phyloP scores from a whole-genome alignment of 108 stramenopile genomes.

The Nitzschia palea region DNA sequence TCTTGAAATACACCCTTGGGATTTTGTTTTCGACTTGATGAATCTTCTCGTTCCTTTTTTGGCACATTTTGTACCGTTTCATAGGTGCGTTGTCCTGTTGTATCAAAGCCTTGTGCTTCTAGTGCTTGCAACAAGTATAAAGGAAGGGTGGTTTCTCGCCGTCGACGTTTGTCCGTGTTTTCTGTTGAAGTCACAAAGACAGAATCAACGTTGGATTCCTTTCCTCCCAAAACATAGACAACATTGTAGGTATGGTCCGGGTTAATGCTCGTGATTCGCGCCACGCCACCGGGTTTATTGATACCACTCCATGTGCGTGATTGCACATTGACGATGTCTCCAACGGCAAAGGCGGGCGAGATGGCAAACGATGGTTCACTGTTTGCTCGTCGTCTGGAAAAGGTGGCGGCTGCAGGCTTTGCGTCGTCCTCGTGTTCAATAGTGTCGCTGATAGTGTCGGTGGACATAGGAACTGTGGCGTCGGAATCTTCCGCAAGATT shows the following conservation, averaged over 20 bases:
- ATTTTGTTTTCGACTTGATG: no score
- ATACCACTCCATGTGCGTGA: slow-evolving; percentile 87
- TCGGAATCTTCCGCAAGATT: no score
- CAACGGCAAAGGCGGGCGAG: slow-evolving; percentile 33
- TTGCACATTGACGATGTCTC: slow-evolving; percentile 71
- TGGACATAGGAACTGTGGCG: no score
- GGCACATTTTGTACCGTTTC: no score
- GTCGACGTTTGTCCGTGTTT: slow-evolving; percentile 2
- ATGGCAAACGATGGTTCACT: neutral
- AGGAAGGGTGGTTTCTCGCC: slow-evolving; percentile 25
- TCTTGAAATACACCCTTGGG: no score
- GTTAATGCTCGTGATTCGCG: slow-evolving; percentile 55
- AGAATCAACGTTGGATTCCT: slow-evolving; percentile 68
- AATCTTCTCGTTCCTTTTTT: no score
- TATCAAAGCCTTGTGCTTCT: slow-evolving; percentile 51
- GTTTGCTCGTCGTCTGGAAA: neutral
- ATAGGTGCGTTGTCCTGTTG: slow-evolving; percentile 8
- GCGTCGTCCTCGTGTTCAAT: no score
- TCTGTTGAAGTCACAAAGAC: slow-evolving; percentile 42
- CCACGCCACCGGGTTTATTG: slow-evolving; percentile 87
- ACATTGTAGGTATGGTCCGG: slow-evolving; percentile 62
- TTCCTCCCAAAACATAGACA: slow-evolving; percentile 75
- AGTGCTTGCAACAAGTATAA: slow-evolving; percentile 29
- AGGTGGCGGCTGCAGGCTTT: neutral
- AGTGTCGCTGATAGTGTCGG: no score